Conservation (phyloP, 2,329 filamentous ascomycete genomes). For the Monascus ruber region DNA sequence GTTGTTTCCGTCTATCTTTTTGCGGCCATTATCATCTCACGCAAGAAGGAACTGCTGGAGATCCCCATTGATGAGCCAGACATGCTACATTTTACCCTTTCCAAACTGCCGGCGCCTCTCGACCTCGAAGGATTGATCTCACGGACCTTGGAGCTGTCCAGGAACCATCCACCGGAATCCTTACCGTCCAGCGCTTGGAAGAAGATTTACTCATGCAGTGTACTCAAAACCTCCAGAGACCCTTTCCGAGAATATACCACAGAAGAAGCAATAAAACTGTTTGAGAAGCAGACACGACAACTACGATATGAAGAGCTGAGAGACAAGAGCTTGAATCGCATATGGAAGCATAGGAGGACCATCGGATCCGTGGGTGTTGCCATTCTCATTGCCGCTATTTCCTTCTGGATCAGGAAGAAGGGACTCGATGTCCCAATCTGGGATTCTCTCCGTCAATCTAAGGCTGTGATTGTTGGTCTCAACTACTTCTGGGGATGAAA, state of each 20-base stretch:
- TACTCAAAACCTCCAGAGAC: conserved; percentile 68
- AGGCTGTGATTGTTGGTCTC: conserved; percentile 10
- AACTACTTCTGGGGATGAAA: conserved; percentile 4
- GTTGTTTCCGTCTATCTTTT: conserved; percentile 86
- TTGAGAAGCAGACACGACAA: conserved; percentile 60
- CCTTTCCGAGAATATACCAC: conserved; percentile 46
- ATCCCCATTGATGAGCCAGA: conserved; percentile 76
- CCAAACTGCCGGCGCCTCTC: conserved; percentile 71
- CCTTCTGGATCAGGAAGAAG: conserved; percentile 52
- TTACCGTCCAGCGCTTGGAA: conserved; percentile 57
- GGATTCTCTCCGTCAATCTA: conserved; percentile 20
- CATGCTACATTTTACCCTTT: conserved; percentile 80
- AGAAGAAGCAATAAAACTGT: conserved; percentile 55
- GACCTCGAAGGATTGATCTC: conserved; percentile 68
- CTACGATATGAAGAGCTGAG: conserved; percentile 54
- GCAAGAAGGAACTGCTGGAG: conserved; percentile 73
- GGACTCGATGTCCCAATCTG: conserved; percentile 25
- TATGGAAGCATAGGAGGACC: conserved; percentile 57
- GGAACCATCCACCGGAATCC: conserved; percentile 57
- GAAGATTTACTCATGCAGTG: conserved; percentile 61
- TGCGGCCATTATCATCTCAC: conserved; percentile 71
- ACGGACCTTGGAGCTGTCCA: conserved; percentile 53
- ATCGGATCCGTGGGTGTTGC: conserved; percentile 52
- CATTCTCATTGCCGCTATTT: conserved; percentile 55
- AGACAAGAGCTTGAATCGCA: conserved; percentile 38